A percentile compares a stretch with the other conserved stretches of the same genome.
Conservation (phyloP, 163 green algal genomes). For the Chlorella variabilis region DNA sequence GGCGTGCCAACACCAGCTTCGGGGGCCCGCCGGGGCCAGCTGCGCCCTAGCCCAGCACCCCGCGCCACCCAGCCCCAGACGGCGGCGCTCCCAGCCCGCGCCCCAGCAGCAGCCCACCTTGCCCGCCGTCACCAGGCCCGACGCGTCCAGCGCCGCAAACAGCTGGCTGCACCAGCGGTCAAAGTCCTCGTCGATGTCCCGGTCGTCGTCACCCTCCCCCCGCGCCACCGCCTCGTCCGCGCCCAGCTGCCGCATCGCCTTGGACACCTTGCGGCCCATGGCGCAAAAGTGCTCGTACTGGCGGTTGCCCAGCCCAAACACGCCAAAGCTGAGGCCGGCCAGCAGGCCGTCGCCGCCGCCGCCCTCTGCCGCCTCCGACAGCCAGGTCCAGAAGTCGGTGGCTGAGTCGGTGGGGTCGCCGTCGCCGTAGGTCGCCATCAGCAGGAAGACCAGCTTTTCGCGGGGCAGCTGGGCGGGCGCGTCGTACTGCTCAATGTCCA, state of each 20-base stretch:
- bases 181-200: constrained; percentile 96
- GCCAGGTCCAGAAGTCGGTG: constrained; percentile 88
- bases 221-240: constrained; percentile 61
- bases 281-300: constrained; percentile 99
- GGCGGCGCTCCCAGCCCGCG: too few relatives aligned
- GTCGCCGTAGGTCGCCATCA: constrained; percentile 96
- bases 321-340: constrained; percentile 63
- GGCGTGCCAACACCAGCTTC: too few relatives aligned
- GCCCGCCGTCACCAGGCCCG: constrained; percentile 57
- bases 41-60: too few relatives aligned
- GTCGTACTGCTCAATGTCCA: constrained; percentile 81
- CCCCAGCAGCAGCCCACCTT: constrained; percentile 38
- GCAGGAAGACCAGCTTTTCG: constrained; percentile 84
- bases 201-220: constrained; percentile 90
- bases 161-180: constrained; percentile 78
- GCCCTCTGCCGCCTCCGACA: constrained; percentile 64
- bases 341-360: constrained; percentile 33
- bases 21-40: too few relatives aligned
- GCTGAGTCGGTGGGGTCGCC: constrained; percentile 96
- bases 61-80: too few relatives aligned
- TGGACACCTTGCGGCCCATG: constrained; percentile 85
- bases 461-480: constrained; percentile 52
- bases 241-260: constrained; percentile 71
- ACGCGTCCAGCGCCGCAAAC: constrained; percentile 63
- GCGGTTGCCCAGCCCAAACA: constrained; percentile 98